Conservation (phyloP, 2,329 filamentous ascomycete species). For the Venturia effusa region DNA sequence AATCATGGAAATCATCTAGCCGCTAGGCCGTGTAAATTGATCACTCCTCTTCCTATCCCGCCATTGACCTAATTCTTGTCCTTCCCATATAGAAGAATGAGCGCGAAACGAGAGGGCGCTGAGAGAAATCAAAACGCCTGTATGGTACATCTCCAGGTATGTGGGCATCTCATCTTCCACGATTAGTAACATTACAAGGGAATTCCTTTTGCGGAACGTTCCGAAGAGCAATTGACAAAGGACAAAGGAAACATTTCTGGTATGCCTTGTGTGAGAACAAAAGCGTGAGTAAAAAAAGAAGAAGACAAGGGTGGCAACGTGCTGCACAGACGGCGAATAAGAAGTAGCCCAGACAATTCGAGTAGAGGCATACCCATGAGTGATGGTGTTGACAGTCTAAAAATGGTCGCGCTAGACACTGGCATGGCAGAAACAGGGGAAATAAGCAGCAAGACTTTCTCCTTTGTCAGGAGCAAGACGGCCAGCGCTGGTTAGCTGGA, state of each 20-base stretch:
- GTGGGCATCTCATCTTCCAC: conserved; percentile 1
- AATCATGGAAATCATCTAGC: background rate
- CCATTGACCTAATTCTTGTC: background rate
- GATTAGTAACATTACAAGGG: background rate
- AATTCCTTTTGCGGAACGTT: background rate
- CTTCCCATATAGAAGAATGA: background rate
- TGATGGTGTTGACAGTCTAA: background rate
- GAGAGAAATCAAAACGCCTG: background rate
- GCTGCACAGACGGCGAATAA: background rate
- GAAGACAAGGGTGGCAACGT: background rate
- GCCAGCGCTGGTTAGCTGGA: background rate
- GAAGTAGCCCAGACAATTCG: background rate
- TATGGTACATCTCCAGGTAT: background rate
- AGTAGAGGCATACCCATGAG: background rate
- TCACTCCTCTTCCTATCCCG: background rate
- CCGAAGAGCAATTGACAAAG: background rate
- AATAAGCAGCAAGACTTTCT: too few relatives aligned
- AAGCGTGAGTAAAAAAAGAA: background rate
- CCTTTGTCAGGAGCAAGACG: background rate
- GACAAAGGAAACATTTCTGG: background rate
- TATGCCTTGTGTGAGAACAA: background rate
- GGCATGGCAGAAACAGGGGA: background rate
- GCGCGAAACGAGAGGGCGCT: background rate
- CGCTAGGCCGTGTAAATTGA: background rate
- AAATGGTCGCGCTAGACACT: background rate